phyloP scores from a whole-genome alignment of 2,329 filamentous ascomycete genomes.

The Ceratocystiopsis brevicomis region DNA sequence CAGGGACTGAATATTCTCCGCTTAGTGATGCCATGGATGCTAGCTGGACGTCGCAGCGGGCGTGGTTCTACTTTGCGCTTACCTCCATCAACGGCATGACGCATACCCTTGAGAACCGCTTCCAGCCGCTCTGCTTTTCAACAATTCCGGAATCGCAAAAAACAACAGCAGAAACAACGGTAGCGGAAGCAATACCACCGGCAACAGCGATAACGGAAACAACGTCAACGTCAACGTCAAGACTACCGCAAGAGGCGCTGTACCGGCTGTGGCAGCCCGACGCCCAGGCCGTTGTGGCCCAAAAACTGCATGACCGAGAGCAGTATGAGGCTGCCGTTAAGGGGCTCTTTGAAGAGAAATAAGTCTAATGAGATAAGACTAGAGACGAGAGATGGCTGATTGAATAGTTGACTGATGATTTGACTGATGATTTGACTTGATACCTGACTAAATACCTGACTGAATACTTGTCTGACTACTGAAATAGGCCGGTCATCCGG shows the following conservation, averaged over 20 bases:
- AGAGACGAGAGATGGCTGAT: too few relatives aligned
- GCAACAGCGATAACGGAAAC: too few relatives aligned
- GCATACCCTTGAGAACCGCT: neutral
- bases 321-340: neutral
- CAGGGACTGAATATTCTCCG: neutral
- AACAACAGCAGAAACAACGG: too few relatives aligned
- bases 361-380: too few relatives aligned
- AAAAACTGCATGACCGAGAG: neutral
- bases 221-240: too few relatives aligned
- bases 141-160: too few relatives aligned
- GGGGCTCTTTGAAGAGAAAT: neutral
- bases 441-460: too few relatives aligned
- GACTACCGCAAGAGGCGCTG: neutral
- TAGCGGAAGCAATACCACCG: neutral
- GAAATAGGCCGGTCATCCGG: too few relatives aligned
- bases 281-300: slow-evolving; percentile 1
- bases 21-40: slow-evolving; percentile 1
- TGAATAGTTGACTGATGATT: too few relatives aligned
- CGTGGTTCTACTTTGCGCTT: neutral
- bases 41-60: neutral
- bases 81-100: neutral
- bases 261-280: neutral
- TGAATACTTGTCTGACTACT: too few relatives aligned
- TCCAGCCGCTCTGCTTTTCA: neutral
- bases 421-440: too few relatives aligned